A percentile compares a stretch with the other conserved stretches of the same genome.
phyloP scores from a whole-genome alignment of 2,329 filamentous ascomycete genomes.

The Botryotinia calthae region DNA sequence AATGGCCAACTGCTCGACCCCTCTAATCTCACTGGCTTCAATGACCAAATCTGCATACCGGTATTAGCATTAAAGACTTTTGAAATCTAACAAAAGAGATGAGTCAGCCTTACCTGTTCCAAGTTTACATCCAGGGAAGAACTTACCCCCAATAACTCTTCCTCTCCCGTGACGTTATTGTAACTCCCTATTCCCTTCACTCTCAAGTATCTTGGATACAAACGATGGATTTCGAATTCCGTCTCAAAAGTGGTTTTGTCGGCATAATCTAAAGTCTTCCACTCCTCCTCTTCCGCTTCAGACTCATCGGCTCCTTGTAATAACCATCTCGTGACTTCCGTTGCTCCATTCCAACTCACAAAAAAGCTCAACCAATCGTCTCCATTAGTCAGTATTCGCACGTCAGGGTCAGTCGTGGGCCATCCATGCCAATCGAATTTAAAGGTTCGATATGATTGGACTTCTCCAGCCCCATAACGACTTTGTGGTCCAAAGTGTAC shows the following conservation, averaged over 20 bases:
- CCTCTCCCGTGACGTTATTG: neutral
- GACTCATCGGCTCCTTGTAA: conserved; percentile 14
- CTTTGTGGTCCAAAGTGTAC: conserved; percentile 44
- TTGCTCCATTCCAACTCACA: conserved; percentile 55
- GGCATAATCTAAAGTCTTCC: conserved; percentile 11
- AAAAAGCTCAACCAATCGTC: conserved; percentile 43
- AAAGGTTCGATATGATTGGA: conserved; percentile 43
- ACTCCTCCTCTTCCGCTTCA: conserved; percentile 3
- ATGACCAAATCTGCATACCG: conserved; percentile 15
- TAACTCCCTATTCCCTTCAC: conserved; percentile 7
- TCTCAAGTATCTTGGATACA: conserved; percentile 13
- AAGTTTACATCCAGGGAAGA: conserved; percentile 12
- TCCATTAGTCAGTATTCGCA: conserved; percentile 38
- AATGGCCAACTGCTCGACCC: conserved; percentile 11
- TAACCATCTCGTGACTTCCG: conserved; percentile 46
- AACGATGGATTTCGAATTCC: conserved; percentile 4
- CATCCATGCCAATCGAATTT: conserved; percentile 43
- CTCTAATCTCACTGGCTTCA: conserved; percentile 13
- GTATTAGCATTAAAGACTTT: conserved; percentile 13
- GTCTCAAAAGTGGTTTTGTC: conserved; percentile 17
- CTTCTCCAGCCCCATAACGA: conserved; percentile 32
- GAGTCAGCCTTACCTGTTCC: conserved; percentile 17
- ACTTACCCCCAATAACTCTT: conserved; percentile 17
- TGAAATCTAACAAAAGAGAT: conserved; percentile 5
- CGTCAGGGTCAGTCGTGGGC: conserved; percentile 40